Evolutionary conservation across 106 monocot species (phyloP).

Genomic region (Phalaenopsis aphrodite): DNA sequence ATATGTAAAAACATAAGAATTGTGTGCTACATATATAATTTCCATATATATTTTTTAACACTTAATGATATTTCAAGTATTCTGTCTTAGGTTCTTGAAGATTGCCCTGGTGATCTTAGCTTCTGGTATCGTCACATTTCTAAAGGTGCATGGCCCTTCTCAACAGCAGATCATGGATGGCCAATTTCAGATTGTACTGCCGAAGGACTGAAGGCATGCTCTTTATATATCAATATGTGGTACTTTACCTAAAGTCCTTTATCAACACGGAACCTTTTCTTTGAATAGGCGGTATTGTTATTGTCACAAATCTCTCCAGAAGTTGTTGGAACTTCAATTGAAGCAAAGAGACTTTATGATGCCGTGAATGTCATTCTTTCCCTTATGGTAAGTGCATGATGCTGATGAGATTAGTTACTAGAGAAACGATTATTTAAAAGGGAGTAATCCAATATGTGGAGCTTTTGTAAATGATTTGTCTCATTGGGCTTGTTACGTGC

Average conservation of each 20-base stretch:
- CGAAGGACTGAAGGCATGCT: constrained; percentile 67
- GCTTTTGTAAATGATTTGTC: too few species aligned
- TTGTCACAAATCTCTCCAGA: constrained; percentile 62
- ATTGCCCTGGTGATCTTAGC: constrained; percentile 72
- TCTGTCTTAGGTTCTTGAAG: constrained; percentile 44
- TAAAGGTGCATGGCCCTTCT: constrained; percentile 91
- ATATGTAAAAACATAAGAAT: too few species aligned
- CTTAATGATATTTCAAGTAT: not conserved
- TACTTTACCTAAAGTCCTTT: not conserved
- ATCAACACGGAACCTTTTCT: constrained; percentile 4
- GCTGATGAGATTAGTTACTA: not conserved
- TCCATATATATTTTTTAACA: not conserved
- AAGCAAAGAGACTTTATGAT: constrained; percentile 55
- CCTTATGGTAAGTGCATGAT: constrained; percentile 45
- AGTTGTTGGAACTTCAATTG: constrained; percentile 64
- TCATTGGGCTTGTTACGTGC: too few species aligned
- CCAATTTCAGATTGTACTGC: constrained; percentile 82
- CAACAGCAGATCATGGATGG: constrained; percentile 89
- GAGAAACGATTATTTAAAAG: too few species aligned
- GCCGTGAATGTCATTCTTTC: constrained; percentile 86
- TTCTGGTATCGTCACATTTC: constrained; percentile 90
- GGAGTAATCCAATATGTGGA: too few species aligned
- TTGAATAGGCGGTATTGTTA: constrained; percentile 50
- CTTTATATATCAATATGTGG: not conserved
- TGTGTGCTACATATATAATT: too few species aligned